phyloP scores from a whole-genome alignment of 148 eudicot genomes.

The Rhododendron griersonianum region DNA sequence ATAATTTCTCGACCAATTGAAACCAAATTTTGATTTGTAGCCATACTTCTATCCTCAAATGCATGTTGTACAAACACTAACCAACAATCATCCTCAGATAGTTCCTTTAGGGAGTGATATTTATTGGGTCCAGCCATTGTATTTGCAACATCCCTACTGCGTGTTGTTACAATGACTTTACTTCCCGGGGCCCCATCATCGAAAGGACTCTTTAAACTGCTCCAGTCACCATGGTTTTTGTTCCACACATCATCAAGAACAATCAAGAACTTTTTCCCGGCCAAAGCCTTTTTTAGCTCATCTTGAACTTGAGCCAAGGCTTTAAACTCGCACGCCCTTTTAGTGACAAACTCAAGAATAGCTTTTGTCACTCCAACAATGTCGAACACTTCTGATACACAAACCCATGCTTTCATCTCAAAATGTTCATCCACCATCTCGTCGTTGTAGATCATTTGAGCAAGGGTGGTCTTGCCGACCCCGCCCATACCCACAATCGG shows the following conservation, averaged over 20 bases:
- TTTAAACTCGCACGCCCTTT: neutral
- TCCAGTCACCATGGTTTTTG: constrained; percentile 8
- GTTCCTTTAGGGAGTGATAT: neutral
- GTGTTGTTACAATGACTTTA: constrained; percentile 27
- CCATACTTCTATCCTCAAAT: neutral
- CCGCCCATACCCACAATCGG: constrained; percentile 26
- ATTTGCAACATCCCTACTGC: neutral
- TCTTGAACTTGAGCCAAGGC: neutral
- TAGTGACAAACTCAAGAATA: constrained; percentile 9
- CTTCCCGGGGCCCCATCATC: constrained; percentile 15
- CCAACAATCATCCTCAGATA: constrained; percentile 15
- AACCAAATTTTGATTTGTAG: neutral
- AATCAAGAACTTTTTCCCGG: neutral
- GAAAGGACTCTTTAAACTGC: constrained; percentile 7
- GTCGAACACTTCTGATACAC: neutral
- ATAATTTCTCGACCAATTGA: constrained; percentile 8
- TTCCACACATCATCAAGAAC: constrained; percentile 29
- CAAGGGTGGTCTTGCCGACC: constrained; percentile 14
- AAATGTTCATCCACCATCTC: too few relatives aligned
- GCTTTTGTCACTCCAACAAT: constrained; percentile 10
- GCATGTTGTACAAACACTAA: constrained; percentile 17
- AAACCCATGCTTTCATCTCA: too few relatives aligned
- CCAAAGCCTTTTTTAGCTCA: neutral
- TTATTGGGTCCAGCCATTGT: neutral
- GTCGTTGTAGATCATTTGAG: too few relatives aligned